These are phyloP conservation scores for Baudoinia panamericana DNA, from an alignment of 495 filamentous ascomycete genomes.

Conservation along the genomic window DNA sequence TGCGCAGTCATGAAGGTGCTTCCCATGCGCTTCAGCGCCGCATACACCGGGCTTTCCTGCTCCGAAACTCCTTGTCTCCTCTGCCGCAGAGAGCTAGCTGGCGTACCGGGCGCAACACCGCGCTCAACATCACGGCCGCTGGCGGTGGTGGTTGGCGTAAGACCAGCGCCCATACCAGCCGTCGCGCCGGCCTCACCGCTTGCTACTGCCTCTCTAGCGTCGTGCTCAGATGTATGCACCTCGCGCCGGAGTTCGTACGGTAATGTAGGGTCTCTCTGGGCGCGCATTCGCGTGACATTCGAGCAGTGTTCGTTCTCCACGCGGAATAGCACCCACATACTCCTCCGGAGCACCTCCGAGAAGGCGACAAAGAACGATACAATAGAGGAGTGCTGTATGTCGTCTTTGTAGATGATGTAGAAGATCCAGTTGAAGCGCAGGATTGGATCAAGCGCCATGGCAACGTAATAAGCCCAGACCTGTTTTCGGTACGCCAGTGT, in stretches of 20 bases:
- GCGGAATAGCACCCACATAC: constrained; percentile 81
- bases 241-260: constrained; percentile 42
- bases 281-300: constrained; percentile 64
- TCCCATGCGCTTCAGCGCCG: constrained; percentile 37
- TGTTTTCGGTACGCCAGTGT: constrained; percentile 56
- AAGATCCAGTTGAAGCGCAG: constrained; percentile 92
- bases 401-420: constrained; percentile 67
- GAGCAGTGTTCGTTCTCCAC: constrained; percentile 68
- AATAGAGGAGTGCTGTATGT: constrained; percentile 67
- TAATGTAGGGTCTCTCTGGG: constrained; percentile 64
- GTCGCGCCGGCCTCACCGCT: neutral
- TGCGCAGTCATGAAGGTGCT: constrained; percentile 60
- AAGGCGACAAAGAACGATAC: constrained; percentile 63
- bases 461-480: constrained; percentile 53
- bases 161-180: neutral
- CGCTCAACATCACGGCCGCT: constrained; percentile 1
- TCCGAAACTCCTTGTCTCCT: neutral
- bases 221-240: constrained; percentile 18
- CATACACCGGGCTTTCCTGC: constrained; percentile 11
- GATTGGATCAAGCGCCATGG: constrained; percentile 76
- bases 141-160: neutral
- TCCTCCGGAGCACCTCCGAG: constrained; percentile 66
- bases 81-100: constrained; percentile 1
- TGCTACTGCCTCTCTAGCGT: constrained; percentile 7
- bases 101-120: neutral